Conservation (phyloP, 2,329 filamentous ascomycete species). For the Botrytis aclada region DNA sequence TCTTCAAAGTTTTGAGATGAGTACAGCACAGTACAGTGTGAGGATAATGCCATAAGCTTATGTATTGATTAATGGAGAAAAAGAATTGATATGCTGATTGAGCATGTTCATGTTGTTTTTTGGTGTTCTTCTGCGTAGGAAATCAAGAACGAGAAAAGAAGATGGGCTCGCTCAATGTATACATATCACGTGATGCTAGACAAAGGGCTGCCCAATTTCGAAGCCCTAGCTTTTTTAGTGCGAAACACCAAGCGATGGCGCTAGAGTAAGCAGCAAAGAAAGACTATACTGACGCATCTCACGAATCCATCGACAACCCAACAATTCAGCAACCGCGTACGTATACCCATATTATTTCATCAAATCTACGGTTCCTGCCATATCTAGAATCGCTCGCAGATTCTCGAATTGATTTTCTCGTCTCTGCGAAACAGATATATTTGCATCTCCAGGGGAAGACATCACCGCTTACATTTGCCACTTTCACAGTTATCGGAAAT, state of each 20-base stretch:
- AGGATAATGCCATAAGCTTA: background rate
- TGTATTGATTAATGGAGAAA: background rate
- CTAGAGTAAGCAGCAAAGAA: conserved; percentile 1
- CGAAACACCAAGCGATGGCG: conserved; percentile 6
- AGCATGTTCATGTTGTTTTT: background rate
- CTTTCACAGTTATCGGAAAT: conserved; percentile 33
- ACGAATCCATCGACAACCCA: conserved; percentile 16
- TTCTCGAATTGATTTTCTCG: background rate
- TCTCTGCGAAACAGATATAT: background rate
- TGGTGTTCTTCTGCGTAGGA: background rate
- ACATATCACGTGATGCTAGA: background rate
- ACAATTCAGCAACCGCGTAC: conserved; percentile 17
- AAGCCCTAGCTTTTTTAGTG: conserved; percentile 15
- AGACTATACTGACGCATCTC: background rate
- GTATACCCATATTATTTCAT: conserved; percentile 15
- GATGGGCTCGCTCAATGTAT: background rate
- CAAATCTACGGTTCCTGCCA: background rate
- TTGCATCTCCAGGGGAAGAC: background rate
- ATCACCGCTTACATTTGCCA: conserved; percentile 23
- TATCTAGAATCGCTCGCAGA: background rate
- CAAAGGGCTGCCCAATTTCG: conserved; percentile 8
- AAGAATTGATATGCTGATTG: background rate
- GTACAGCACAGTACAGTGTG: background rate
- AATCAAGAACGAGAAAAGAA: background rate
- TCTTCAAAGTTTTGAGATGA: background rate